A percentile compares a stretch with the other conserved stretches of the same genome.
Evolutionary conservation across 2,329 filamentous ascomycete genomes (phyloP).

Genomic region (Hymenoscyphus albidus): DNA sequence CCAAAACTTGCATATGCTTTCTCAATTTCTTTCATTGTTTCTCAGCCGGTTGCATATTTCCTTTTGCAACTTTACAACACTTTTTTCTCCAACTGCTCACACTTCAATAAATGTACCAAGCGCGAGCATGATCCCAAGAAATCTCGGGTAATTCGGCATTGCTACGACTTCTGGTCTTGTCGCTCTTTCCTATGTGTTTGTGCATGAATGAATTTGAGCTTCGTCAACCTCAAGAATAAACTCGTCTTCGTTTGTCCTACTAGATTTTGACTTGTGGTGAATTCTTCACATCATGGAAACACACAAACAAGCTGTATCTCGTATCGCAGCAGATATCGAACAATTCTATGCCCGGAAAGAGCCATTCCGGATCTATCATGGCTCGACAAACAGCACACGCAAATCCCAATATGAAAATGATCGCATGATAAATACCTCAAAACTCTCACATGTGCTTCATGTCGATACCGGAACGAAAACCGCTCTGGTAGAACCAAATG

Average conservation of each 20-base stretch:
- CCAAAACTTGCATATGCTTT: background rate
- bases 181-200: background rate
- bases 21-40: background rate
- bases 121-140: background rate
- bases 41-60: background rate
- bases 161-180: background rate
- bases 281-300: conserved; percentile 20
- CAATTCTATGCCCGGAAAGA: conserved; percentile 24
- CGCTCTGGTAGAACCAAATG: conserved; percentile 61
- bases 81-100: background rate
- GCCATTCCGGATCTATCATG: conserved; percentile 51
- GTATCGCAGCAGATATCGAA: conserved; percentile 18
- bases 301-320: conserved; percentile 23
- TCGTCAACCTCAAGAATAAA: background rate
- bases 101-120: background rate
- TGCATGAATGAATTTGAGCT: background rate
- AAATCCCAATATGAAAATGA: conserved; percentile 27
- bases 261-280: background rate
- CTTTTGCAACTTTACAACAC: background rate
- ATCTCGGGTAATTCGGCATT: background rate
- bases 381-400: conserved; percentile 51
- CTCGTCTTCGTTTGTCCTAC: background rate
- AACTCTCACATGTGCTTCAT: conserved; percentile 44
- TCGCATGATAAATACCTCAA: conserved; percentile 42
- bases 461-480: conserved; percentile 41